phyloP scores from a whole-genome alignment of 2,329 filamentous ascomycete species.

The Cladophialophora immunda region DNA sequence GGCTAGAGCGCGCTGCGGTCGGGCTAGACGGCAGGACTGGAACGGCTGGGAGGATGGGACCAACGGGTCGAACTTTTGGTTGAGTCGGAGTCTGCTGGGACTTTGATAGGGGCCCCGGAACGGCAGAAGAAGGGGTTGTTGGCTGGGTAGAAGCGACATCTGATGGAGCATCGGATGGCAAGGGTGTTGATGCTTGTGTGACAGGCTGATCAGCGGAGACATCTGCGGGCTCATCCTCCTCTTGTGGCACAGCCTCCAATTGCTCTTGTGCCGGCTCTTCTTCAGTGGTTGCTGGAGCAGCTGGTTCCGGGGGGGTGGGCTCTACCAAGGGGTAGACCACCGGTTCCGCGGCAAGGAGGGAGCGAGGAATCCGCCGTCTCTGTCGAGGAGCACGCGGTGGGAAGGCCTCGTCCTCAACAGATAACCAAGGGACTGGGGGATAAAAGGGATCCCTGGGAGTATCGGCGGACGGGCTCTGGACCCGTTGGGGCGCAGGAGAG shows the following conservation, averaged over 20 bases:
- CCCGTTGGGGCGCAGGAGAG: conserved; percentile 46
- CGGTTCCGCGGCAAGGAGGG: conserved; percentile 46
- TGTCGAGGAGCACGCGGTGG: conserved; percentile 60
- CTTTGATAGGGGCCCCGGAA: conserved; percentile 46
- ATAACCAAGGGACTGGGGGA: conserved; percentile 68
- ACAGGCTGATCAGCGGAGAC: conserved; percentile 24
- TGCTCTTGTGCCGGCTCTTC: conserved; percentile 32
- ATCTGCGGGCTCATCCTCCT: conserved; percentile 32
- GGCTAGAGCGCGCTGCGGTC: conserved; percentile 46
- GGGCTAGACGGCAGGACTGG: conserved; percentile 53
- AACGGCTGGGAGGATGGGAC: conserved; percentile 60
- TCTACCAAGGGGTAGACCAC: conserved; percentile 64
- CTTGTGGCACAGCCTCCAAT: conserved; percentile 25
- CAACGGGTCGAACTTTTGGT: conserved; percentile 44
- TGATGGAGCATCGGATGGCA: conserved; percentile 66
- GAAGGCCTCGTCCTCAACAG: conserved; percentile 63
- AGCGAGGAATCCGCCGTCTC: conserved; percentile 52
- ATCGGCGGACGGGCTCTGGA: conserved; percentile 37
- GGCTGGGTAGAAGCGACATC: conserved; percentile 64
- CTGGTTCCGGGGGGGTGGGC: conserved; percentile 27
- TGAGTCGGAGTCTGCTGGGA: conserved; percentile 45
- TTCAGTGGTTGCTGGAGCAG: conserved; percentile 39
- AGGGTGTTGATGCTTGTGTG: conserved; percentile 63
- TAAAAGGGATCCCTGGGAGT: conserved; percentile 56
- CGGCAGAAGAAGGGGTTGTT: conserved; percentile 64